Evolutionary conservation across 139 green algal genomes (phyloP).

Genomic region (Asterochloris erici): DNA sequence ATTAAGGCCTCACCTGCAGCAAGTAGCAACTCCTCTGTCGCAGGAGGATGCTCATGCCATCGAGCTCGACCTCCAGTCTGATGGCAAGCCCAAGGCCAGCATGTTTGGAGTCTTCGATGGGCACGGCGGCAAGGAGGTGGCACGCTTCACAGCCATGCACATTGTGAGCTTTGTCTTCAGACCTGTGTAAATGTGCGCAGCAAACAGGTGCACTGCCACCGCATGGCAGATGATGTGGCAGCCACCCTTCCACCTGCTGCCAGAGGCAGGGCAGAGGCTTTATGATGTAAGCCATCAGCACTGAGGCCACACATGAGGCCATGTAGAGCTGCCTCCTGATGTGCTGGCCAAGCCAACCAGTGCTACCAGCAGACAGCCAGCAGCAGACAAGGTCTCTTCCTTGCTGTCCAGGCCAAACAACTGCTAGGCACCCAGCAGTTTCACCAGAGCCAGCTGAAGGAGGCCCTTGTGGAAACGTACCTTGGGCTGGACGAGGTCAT

Average conservation of each 20-base stretch:
- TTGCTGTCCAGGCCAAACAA: constrained; percentile 27
- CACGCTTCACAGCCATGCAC: constrained; percentile 41
- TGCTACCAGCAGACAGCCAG: too few species aligned
- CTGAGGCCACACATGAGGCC: too few species aligned
- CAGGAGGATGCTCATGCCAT: constrained; percentile 53
- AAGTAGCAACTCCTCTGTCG: not conserved
- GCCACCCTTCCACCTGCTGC: too few species aligned
- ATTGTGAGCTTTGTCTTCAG: constrained; percentile 20
- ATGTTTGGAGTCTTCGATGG: constrained; percentile 66
- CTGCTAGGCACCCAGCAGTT: constrained; percentile 25
- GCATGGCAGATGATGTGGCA: too few species aligned
- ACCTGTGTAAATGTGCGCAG: too few species aligned
- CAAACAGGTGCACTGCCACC: too few species aligned
- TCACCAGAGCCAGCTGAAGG: constrained; percentile 17
- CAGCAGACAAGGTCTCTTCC: not conserved
- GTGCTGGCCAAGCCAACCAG: too few species aligned
- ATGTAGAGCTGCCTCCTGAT: too few species aligned
- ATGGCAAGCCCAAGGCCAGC: not conserved
- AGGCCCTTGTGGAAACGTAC: constrained; percentile 36
- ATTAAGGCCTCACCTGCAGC: not conserved
- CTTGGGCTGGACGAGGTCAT: constrained; percentile 48
- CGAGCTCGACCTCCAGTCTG: constrained; percentile 31
- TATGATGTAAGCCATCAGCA: too few species aligned
- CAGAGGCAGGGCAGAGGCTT: too few species aligned
- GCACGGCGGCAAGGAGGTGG: constrained; percentile 61